Evolutionary conservation across 805 yeast species (phyloP), one percentile per base, ranked within the genome.

Genomic region (Wilhelminamyces savonicus): DNA sequence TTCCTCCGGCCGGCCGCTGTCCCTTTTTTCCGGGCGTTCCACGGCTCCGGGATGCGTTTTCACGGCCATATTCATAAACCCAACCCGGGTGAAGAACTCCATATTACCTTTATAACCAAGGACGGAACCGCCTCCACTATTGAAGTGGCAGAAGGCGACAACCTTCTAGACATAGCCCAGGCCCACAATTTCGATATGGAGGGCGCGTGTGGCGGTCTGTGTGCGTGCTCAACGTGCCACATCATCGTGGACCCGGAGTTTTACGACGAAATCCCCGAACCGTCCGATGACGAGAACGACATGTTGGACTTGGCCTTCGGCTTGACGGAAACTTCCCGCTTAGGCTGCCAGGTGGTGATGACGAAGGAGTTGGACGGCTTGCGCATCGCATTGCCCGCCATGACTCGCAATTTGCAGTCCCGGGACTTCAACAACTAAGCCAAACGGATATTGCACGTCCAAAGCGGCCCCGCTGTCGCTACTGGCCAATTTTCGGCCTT

Each of bases 221-320:
- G 98, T 67, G 98, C 98, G 1, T 92, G 98, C 55, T 87, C 97
- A 4, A 92, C 98, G 0, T 92, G 98, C 53, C 98, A 92, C 59
- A 80, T 92, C 31, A 90, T 92, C 29, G 87, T 92, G 23, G 98
- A 92, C 53, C 97, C 98, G 1, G 96, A 82, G 26, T 87, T 66
- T 54, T 92, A 86, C 59, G 98, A 92, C 50, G 73, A 64, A 28
- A 74, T 92, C 40, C 95, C 92, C 7, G 97, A 92, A 54, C 97
- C 98, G 0, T 85, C 79, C 41, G 98, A 92, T 52, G 98, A 92
- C 51, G 98, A 92, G 57, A 90, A 92, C 52, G 98, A 92, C 58
- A 92, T 92, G 98, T 69, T 92, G 49, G 98, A 92, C 59, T 69
- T 92, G 50, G 98, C 98, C 0, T 92, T 92, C 52, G 98, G 98